Evolutionary conservation across 2,329 filamentous ascomycete species (phyloP).

Genomic region (Penicillium oxalicum): DNA sequence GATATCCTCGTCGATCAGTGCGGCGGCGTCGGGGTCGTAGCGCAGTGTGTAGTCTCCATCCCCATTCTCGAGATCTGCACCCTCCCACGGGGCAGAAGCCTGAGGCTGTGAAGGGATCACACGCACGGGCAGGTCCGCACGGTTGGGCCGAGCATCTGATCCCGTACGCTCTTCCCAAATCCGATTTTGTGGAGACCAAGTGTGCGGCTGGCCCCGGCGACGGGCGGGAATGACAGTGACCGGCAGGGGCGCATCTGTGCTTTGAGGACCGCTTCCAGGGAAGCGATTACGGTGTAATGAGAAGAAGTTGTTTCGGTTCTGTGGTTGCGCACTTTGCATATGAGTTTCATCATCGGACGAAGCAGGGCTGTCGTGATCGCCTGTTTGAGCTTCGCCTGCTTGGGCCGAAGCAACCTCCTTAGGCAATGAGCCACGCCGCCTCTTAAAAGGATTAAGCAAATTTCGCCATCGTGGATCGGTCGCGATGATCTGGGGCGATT

Average conservation of each 20-base stretch:
- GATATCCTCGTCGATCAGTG: conserved; percentile 29
- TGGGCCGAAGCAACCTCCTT: conserved; percentile 55
- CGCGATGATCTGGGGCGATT: conserved; percentile 30
- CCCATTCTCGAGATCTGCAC: conserved; percentile 29
- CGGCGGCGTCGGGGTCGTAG: conserved; percentile 37
- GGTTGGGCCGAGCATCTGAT: conserved; percentile 10
- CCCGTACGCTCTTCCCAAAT: conserved; percentile 16
- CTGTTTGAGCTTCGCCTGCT: conserved; percentile 39
- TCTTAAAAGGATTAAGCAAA: conserved; percentile 53
- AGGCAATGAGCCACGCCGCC: conserved; percentile 53
- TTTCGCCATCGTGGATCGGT: conserved; percentile 43
- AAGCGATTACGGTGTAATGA: conserved; percentile 44
- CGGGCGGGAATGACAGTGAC: conserved; percentile 58
- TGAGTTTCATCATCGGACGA: conserved; percentile 35
- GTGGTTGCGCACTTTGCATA: conserved; percentile 39
- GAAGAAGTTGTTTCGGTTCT: conserved; percentile 43
- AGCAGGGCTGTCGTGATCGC: conserved; percentile 18
- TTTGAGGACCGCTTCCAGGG: conserved; percentile 33
- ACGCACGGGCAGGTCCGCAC: conserved; percentile 43
- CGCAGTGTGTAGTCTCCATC: conserved; percentile 27
- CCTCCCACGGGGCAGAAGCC: conserved; percentile 51
- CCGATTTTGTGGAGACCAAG: conserved; percentile 47
- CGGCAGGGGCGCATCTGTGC: conserved; percentile 42
- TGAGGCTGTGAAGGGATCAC: conserved; percentile 56
- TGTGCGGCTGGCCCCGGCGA: conserved; percentile 47